These are phyloP conservation scores for Wilhelminamyces savonicus DNA, from an alignment of 805 yeast genomes.

Conservation along the genomic window DNA sequence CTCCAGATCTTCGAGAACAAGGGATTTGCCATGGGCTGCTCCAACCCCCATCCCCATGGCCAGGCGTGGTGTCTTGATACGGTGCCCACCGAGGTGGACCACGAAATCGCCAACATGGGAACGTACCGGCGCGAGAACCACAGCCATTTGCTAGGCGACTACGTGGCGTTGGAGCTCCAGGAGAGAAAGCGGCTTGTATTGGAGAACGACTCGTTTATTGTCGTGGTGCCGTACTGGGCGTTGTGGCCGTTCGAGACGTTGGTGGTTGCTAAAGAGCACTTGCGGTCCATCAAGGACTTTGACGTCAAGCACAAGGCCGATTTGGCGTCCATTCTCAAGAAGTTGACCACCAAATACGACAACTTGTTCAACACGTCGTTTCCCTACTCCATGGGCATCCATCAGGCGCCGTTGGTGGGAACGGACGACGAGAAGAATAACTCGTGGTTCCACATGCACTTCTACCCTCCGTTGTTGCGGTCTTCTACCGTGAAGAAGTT, in stretches of 20 bases:
- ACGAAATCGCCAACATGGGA: conserved; percentile 47
- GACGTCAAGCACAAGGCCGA: conserved; percentile 42
- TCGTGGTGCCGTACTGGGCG: conserved; percentile 78
- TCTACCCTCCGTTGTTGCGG: conserved; percentile 71
- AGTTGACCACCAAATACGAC: conserved; percentile 60
- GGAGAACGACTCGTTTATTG: conserved; percentile 57
- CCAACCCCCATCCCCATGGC: conserved; percentile 79
- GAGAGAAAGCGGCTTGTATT: conserved; percentile 48
- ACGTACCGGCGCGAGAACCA: conserved; percentile 37
- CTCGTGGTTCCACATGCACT: conserved; percentile 63
- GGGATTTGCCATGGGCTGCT: conserved; percentile 78
- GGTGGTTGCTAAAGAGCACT: conserved; percentile 50
- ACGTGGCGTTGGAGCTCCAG: conserved; percentile 48
- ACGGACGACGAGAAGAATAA: conserved; percentile 36
- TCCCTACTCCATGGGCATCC: conserved; percentile 80
- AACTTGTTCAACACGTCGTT: conserved; percentile 63
- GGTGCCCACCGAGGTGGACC: conserved; percentile 60
- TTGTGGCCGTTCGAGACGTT: conserved; percentile 77
- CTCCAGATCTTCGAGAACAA: conserved; percentile 73
- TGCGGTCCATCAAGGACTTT: conserved; percentile 45
- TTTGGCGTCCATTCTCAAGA: conserved; percentile 48
- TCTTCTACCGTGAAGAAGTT: conserved; percentile 72
- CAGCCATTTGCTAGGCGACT: conserved; percentile 55
- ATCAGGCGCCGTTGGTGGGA: conserved; percentile 59
- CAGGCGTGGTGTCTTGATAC: conserved; percentile 71